Evolutionary conservation across 1,284 basidiomycete genomes (phyloP), one percentile per base, ranked within the genome.

Genomic region (Jaminaea rosea): DNA sequence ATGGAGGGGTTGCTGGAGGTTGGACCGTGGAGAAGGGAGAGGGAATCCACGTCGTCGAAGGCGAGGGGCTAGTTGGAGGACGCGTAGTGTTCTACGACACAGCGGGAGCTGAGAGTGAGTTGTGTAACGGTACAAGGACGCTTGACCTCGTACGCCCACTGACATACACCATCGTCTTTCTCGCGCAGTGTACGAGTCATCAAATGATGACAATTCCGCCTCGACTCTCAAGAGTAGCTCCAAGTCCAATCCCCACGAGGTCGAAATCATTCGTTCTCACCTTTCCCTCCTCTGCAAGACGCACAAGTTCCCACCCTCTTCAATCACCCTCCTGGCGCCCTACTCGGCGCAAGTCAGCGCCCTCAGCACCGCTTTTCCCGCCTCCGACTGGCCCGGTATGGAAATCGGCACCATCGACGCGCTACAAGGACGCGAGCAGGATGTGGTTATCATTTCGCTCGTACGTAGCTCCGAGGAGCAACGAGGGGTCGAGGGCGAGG

Each of bases 31-130:
- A n/a, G n/a, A n/a, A n/a, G n/a, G n/a, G n/a, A n/a, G n/a, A n/a
- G n/a, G n/a, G n/a, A n/a, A n/a, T n/a, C n/a, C n/a, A n/a, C n/a
- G n/a, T n/a, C n/a, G n/a, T n/a, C n/a, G 48, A 58, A 6, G 77
- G 82, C 58, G 88, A 89, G 46, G 75, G 82, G 1, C 76, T 94
- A 4, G 39, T 44, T 3, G 80, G 79, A 0, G 85, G 81, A 0
- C 87, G 88, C 0, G 82, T 97, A 0, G 83, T 93, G 0, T 94
- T 97, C 72, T 89, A 89, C 65, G 93, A 98, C 72, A 98, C 75
- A 41, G 60, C 54, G 10, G 61, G 60, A 2, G 31, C 15, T 29
- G 46, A 47, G 28, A 15, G 11, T 34, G 11, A n/a, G n/a, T n/a
- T n/a, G n/a, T n/a, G n/a, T n/a, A n/a, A n/a, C n/a, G n/a, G n/a